Evolutionary conservation across 805 yeast species (phyloP), one percentile per base, ranked within the genome.

Genomic region (Metschnikowia reukaufii): DNA sequence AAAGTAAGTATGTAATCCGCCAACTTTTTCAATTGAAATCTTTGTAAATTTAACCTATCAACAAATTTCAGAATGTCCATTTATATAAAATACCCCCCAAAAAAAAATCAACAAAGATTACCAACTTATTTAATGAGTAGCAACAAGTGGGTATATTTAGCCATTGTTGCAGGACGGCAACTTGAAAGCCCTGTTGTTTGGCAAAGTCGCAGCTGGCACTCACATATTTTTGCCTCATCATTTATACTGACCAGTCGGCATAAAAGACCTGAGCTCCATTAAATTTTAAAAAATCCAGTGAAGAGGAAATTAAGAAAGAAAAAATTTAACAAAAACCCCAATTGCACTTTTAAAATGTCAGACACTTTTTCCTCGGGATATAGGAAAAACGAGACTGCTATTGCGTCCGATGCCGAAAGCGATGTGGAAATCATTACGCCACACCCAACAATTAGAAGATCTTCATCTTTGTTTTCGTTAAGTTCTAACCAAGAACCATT

Each of bases 401-500:
- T 69, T 36, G 65, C 61, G 15, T 69, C 74, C 2, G 74, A 69
- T 51, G 60, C 65, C 17, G 74, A 69, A 30, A 55, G 62, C 41
- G 72, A 67, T 47, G 61, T 56, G 20, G 66, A 50, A n/a, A 45
- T 55, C 6, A 39, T 51, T 21, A 61, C 20, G 5, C 64, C 62
- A 17, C 54, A 54, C 39, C 63, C 64, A 3, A 72, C 73, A 12
- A 58, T 76, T 20, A 69, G 81, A 57, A 69, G 83, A 56, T 77
- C 81, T 49, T 73, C 84, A 15, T 80, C 85, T 55, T 48, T 79
- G 65, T 61, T 75, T 52, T 70, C 76, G 32, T 70, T 85, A 55
- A 66, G 82, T 60, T 69, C 82, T 51, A 66, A 66, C 48, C 70
- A 70, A 51, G 84, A 81, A 4, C 84, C 84, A 23, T 70, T 86